Percentiles rank a stretch among this genome's conserved stretches.
These are phyloP conservation scores for Neurospora sp. DNA, from an alignment of 495 filamentous ascomycete genomes.

Conservation along the genomic window DNA sequence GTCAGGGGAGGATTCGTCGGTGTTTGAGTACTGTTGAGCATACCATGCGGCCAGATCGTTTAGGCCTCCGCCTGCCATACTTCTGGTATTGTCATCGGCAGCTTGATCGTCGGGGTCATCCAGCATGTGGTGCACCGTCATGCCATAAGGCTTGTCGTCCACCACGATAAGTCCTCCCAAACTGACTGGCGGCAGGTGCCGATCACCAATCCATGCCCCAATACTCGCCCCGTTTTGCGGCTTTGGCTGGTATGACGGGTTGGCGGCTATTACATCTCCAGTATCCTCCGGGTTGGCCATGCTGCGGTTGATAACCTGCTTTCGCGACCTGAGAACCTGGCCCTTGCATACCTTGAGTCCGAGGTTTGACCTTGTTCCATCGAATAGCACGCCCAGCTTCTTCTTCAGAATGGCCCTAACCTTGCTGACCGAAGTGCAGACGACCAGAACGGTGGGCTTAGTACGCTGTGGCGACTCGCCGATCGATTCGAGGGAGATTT, in stretches of 20 bases:
- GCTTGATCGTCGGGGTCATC: slow-evolving; percentile 60
- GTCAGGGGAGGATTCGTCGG: slow-evolving; percentile 24
- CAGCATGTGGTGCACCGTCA: slow-evolving; percentile 94
- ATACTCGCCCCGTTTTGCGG: slow-evolving; percentile 86
- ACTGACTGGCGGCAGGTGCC: slow-evolving; percentile 79
- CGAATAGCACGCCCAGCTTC: slow-evolving; percentile 46
- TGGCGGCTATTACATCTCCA: slow-evolving; percentile 34
- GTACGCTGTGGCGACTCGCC: slow-evolving; percentile 56
- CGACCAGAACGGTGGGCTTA: slow-evolving; percentile 64
- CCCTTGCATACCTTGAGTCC: slow-evolving; percentile 56
- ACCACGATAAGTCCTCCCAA: slow-evolving; percentile 81
- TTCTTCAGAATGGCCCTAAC: slow-evolving; percentile 62
- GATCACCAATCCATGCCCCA: slow-evolving; percentile 74
- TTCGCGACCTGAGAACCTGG: slow-evolving; percentile 57
- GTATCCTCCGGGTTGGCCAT: slow-evolving; percentile 24
- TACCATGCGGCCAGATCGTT: slow-evolving; percentile 24
- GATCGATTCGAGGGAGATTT: slow-evolving; percentile 63
- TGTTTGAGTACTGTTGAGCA: slow-evolving; percentile 18
- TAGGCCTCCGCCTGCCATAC: slow-evolving; percentile 15
- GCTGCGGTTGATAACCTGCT: slow-evolving; percentile 27
- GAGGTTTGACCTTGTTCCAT: slow-evolving; percentile 44
- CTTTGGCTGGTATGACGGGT: slow-evolving; percentile 58
- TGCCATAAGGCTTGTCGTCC: slow-evolving; percentile 73
- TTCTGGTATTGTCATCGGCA: slow-evolving; percentile 12
- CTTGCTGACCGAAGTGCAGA: slow-evolving; percentile 61